These are phyloP conservation scores for Pseudogymnoascus sp. DNA, from an alignment of 2,329 filamentous ascomycete genomes.

Conservation along the genomic window DNA sequence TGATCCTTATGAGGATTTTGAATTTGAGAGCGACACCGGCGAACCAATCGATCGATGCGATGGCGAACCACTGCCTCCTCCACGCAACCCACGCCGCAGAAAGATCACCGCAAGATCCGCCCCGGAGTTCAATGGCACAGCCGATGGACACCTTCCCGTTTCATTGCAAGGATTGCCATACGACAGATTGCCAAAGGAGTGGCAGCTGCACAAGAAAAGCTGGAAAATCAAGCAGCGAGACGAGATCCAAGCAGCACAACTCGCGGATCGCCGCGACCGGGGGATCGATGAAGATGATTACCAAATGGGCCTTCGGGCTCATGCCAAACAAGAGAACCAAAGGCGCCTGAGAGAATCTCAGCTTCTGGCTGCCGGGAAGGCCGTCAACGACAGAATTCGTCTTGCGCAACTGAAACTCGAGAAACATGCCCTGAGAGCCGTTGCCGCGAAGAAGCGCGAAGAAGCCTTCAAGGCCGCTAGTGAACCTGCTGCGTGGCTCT, in stretches of 20 bases:
- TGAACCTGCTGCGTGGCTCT: neutral
- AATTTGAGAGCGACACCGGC: conserved; percentile 1
- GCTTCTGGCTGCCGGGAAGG: neutral
- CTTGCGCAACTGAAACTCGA: neutral
- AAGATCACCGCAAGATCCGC: neutral
- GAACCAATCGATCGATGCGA: neutral
- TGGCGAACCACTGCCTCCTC: neutral
- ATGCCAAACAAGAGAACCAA: neutral
- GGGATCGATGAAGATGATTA: neutral
- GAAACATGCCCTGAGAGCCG: neutral
- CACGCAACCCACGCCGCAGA: neutral
- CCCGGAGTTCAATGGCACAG: neutral
- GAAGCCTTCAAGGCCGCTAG: neutral
- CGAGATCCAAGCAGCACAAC: neutral
- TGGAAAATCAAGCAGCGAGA: conserved; percentile 1
- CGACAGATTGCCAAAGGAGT: neutral
- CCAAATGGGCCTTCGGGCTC: neutral
- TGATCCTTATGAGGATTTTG: neutral
- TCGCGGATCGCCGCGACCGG: neutral
- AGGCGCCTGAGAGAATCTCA: neutral
- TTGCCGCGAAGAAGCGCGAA: neutral
- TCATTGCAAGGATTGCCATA: neutral
- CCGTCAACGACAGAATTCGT: neutral
- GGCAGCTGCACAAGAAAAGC: neutral
- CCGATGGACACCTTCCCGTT: neutral